Percentiles rank a stretch among this genome's conserved stretches.
Evolutionary conservation across 805 yeast genomes (phyloP).

Genomic region (Sugiyamaella smithiae): DNA sequence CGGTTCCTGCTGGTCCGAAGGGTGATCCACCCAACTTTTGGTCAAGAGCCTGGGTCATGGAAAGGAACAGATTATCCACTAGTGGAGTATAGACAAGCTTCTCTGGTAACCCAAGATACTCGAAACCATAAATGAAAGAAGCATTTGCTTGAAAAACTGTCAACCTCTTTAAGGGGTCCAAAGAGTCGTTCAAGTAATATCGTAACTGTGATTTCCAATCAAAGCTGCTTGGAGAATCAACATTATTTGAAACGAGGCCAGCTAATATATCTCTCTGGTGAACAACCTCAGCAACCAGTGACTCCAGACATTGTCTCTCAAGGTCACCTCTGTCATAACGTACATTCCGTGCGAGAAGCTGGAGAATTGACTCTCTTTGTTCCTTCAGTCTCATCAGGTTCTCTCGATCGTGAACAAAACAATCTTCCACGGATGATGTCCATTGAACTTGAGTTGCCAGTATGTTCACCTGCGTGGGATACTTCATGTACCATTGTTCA

Average conservation of each 20-base stretch:
- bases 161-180: conserved; percentile 36
- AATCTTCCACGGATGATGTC: conserved; percentile 45
- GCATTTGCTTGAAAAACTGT: conserved; percentile 53
- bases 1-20: conserved; percentile 97
- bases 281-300: conserved; percentile 62
- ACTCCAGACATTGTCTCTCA: conserved; percentile 49
- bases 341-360: conserved; percentile 35
- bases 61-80: conserved; percentile 56
- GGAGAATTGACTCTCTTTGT: conserved; percentile 10
- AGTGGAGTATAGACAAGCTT: conserved; percentile 75
- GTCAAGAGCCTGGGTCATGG: conserved; percentile 71
- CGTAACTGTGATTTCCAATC: conserved; percentile 55
- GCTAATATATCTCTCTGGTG: conserved; percentile 51
- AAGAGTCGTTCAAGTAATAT: conserved; percentile 41
- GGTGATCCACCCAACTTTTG: conserved; percentile 85
- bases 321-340: conserved; percentile 30
- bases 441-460: conserved; percentile 57
- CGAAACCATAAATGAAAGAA: conserved; percentile 66
- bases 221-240: conserved; percentile 26
- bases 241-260: conserved; percentile 19
- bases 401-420: conserved; percentile 17
- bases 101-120: conserved; percentile 73
- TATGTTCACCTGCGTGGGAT: conserved; percentile 55
- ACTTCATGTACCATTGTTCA: conserved; percentile 36
- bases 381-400: not conserved